Percentiles rank a stretch among this genome's conserved stretches.
These are phyloP conservation scores for Acacia acuminata DNA, from an alignment of 306 rosid genomes.

Conservation along the genomic window DNA sequence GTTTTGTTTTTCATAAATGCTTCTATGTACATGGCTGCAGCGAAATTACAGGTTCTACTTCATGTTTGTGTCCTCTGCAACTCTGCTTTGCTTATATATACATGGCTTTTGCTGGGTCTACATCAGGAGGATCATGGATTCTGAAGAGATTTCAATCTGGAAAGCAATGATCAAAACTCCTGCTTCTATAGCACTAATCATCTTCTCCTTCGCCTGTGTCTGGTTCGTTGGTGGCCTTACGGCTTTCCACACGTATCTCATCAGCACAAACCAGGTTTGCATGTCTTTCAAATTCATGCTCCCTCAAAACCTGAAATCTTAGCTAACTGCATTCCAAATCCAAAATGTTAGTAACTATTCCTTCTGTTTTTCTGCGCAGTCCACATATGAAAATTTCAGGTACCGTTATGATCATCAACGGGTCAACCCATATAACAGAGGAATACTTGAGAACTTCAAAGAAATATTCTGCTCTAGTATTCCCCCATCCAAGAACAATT, in stretches of 20 bases:
- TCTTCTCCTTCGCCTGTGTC: conserved; percentile 53
- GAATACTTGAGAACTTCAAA: conserved; percentile 49
- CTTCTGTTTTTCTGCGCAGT: conserved; percentile 47
- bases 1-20: not conserved
- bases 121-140: conserved; percentile 54
- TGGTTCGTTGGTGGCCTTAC: conserved; percentile 85
- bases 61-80: conserved; percentile 60
- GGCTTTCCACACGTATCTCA: conserved; percentile 69
- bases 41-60: conserved; percentile 78
- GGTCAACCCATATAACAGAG: conserved; percentile 60
- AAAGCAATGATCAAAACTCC: conserved; percentile 72
- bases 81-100: conserved; percentile 64
- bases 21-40: conserved; percentile 49
- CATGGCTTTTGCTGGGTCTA: conserved; percentile 83
- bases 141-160: conserved; percentile 59
- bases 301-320: not conserved
- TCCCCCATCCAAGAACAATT: conserved; percentile 66
- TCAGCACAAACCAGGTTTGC: conserved; percentile 72
- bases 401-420: conserved; percentile 59
- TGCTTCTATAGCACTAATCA: conserved; percentile 60
- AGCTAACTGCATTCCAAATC: not conserved
- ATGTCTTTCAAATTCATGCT: conserved; percentile 9
- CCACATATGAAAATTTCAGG: conserved; percentile 79
- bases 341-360: not conserved
- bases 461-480: conserved; percentile 59